These are phyloP conservation scores for Tremella yokohamensis DNA, from an alignment of 768 basidiomycete species.

Conservation along the genomic window DNA sequence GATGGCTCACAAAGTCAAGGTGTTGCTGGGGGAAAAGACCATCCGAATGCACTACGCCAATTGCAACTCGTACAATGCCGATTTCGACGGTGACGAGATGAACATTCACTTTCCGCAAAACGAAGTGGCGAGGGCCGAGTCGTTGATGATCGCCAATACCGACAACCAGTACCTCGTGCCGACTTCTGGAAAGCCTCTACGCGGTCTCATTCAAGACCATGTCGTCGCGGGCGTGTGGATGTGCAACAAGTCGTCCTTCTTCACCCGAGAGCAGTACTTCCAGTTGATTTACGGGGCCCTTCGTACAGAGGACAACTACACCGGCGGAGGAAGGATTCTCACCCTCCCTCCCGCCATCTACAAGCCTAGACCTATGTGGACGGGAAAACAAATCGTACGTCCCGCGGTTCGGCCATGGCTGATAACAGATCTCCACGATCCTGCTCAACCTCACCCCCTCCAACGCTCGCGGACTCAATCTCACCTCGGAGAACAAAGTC, in stretches of 20 bases:
- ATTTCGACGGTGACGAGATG: constrained; percentile 98
- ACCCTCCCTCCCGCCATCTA: constrained; percentile 89
- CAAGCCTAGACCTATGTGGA: constrained; percentile 89
- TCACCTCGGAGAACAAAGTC: constrained; percentile 82
- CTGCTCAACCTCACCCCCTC: constrained; percentile 84
- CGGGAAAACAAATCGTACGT: constrained; percentile 91
- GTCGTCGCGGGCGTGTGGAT: constrained; percentile 99
- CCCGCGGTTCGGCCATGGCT: constrained; percentile 8
- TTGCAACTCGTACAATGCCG: constrained; percentile 95
- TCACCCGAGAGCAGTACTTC: constrained; percentile 90
- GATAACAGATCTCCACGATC: constrained; percentile 79
- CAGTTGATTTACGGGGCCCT: constrained; percentile 93
- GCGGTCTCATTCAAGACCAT: constrained; percentile 97
- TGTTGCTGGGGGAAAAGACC: constrained; percentile 92
- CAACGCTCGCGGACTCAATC: constrained; percentile 73
- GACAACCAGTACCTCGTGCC: constrained; percentile 99
- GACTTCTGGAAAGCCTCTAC: constrained; percentile 93
- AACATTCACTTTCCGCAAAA: constrained; percentile 99
- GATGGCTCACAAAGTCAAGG: constrained; percentile 95
- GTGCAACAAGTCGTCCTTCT: constrained; percentile 92
- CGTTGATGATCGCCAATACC: constrained; percentile 89
- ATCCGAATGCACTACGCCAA: constrained; percentile 99
- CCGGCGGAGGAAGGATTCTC: constrained; percentile 61
- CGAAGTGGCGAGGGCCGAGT: constrained; percentile 90
- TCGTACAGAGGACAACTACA: constrained; percentile 73